Evolutionary conservation across 192 early-diverging fungal species (phyloP).

Genomic region (Endogone sp.): DNA sequence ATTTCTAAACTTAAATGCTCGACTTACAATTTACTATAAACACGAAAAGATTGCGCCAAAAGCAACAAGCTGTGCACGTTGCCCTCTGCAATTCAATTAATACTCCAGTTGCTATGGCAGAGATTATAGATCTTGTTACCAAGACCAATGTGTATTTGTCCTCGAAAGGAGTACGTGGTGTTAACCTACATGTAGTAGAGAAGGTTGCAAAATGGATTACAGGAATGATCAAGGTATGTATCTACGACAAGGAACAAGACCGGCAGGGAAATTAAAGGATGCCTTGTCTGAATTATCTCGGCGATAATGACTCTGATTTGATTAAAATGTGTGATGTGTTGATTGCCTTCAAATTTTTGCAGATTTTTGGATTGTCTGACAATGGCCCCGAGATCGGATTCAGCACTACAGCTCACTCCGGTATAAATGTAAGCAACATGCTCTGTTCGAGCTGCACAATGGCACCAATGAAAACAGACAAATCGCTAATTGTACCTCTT

Average conservation of each 20-base stretch:
- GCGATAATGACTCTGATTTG: no score
- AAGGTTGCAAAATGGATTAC: constrained; percentile 82
- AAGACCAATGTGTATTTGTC: constrained; percentile 80
- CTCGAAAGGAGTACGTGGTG: constrained; percentile 42
- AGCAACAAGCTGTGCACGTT: constrained; percentile 70
- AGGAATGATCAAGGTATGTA: constrained; percentile 66
- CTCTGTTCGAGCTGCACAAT: no score
- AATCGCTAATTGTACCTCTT: not conserved
- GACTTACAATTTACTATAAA: no score
- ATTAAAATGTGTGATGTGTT: no score
- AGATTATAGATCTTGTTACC: constrained; percentile 74
- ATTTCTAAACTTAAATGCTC: no score
- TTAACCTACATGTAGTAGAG: constrained; percentile 68
- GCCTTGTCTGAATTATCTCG: no score
- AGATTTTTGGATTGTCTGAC: constrained; percentile 78
- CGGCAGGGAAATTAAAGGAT: no score
- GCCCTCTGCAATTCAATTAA: constrained; percentile 93
- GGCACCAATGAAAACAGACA: no score
- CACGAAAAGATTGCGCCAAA: constrained; percentile 47
- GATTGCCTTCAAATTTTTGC: not conserved
- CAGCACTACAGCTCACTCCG: constrained; percentile 28
- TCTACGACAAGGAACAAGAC: no score
- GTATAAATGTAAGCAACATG: constrained; percentile 31
- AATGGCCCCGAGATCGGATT: constrained; percentile 69
- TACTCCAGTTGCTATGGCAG: constrained; percentile 77